Evolutionary conservation across 2,329 filamentous ascomycete genomes (phyloP).

Genomic region (Microcyclosporella mali): DNA sequence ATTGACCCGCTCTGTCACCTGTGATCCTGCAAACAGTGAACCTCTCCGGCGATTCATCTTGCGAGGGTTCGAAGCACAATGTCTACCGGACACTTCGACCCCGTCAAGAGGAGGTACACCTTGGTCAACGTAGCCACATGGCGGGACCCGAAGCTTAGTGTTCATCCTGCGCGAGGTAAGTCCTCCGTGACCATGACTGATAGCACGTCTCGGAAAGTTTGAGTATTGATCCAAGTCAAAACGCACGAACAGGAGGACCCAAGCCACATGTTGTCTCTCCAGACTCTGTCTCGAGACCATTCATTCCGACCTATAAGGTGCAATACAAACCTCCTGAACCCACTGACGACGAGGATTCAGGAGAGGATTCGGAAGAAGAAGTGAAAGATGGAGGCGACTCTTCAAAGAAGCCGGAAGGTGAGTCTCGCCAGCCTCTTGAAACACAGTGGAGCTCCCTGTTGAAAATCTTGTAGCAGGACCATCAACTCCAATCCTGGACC

Average conservation of each 20-base stretch:
- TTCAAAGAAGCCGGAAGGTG: conserved; percentile 1
- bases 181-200: too few relatives aligned
- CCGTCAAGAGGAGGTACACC: conserved; percentile 20
- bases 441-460: not conserved
- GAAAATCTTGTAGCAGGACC: not conserved
- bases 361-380: conserved; percentile 11
- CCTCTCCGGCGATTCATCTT: too few relatives aligned
- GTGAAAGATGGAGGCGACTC: not conserved
- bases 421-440: not conserved
- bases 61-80: conserved; percentile 3
- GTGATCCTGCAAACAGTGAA: not conserved
- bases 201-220: too few relatives aligned
- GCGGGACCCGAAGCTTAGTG: conserved; percentile 22
- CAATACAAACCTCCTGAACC: conserved; percentile 19
- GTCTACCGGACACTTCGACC: conserved; percentile 11
- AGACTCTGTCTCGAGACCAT: conserved; percentile 18
- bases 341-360: conserved; percentile 24
- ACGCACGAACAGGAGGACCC: too few relatives aligned
- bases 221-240: too few relatives aligned
- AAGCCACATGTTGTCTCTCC: conserved; percentile 18
- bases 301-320: conserved; percentile 23
- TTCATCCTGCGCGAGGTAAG: conserved; percentile 23
- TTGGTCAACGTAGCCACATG: conserved; percentile 23
- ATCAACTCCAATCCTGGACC: not conserved
- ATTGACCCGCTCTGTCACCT: not conserved